Percentiles rank a stretch among this genome's conserved stretches.
Conservation (phyloP, 331 rosid species). For the Cucumis variabilis region DNA sequence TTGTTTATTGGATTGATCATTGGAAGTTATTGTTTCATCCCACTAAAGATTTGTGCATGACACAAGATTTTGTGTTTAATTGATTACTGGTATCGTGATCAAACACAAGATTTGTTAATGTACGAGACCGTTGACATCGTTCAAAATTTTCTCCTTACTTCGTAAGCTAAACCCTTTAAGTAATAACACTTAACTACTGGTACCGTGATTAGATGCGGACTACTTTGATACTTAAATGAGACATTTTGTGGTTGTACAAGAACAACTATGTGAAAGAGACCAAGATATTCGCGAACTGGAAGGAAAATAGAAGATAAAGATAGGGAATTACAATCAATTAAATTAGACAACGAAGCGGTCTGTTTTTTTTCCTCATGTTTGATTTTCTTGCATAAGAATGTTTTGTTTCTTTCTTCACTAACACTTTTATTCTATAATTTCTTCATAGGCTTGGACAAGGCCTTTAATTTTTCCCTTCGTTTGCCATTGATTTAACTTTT, state of each 20-base stretch:
- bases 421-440: neutral
- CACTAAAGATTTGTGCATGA: neutral
- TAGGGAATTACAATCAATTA: constrained; percentile 81
- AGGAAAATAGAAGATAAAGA: constrained; percentile 89
- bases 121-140: too few species aligned
- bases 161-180: too few species aligned
- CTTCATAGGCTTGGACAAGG: too few species aligned
- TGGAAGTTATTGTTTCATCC: neutral
- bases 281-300: constrained; percentile 74
- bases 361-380: constrained; percentile 30
- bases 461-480: too few species aligned
- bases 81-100: neutral
- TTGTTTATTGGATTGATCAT: neutral
- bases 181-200: too few species aligned
- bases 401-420: neutral
- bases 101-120: too few species aligned
- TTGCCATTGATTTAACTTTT: too few species aligned
- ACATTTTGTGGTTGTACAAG: constrained; percentile 55
- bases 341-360: constrained; percentile 93
- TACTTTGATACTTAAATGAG: neutral
- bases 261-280: constrained; percentile 80
- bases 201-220: neutral
- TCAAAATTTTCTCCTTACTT: too few species aligned
- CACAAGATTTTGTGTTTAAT: neutral
- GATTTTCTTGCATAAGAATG: neutral